Percentiles rank a stretch among this genome's conserved stretches.
phyloP scores from a whole-genome alignment of 177 flowering plant species.

The Vitis hybrid region DNA sequence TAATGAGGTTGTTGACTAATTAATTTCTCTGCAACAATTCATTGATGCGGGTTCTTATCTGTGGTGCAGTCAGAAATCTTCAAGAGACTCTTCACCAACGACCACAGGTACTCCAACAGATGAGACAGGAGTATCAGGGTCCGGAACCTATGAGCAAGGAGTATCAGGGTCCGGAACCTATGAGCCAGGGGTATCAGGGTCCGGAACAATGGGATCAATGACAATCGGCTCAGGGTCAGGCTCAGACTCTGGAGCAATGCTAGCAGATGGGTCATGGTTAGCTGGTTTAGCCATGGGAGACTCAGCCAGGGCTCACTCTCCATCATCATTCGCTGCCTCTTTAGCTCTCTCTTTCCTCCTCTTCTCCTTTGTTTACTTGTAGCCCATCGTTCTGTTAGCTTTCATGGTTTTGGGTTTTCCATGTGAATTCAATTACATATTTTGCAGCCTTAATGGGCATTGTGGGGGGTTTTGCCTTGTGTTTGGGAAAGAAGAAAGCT shows the following conservation, averaged over 20 bases:
- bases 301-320: constrained; percentile 30
- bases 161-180: not conserved
- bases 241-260: constrained; percentile 22
- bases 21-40: not conserved
- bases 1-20: not conserved
- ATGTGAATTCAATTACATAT: constrained; percentile 13
- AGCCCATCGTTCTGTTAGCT: constrained; percentile 8
- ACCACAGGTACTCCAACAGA: constrained; percentile 16
- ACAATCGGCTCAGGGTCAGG: constrained; percentile 8
- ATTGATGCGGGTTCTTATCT: not conserved
- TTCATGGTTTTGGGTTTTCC: not conserved
- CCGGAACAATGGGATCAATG: no score
- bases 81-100: constrained; percentile 28
- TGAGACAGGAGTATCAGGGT: constrained; percentile 4
- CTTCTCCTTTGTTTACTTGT: constrained; percentile 27
- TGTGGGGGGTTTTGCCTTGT: constrained; percentile 7
- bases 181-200: no score
- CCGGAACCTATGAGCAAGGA: not conserved
- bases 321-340: constrained; percentile 16
- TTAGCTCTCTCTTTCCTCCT: constrained; percentile 19
- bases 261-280: constrained; percentile 66
- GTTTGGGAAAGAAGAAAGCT: constrained; percentile 17
- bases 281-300: constrained; percentile 82
- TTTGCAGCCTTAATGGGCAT: constrained; percentile 10
- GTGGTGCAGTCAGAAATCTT: constrained; percentile 49